Base-by-base conservation (phyloP, 176 grass and related monocot species). In the Avena insularis region DNA sequence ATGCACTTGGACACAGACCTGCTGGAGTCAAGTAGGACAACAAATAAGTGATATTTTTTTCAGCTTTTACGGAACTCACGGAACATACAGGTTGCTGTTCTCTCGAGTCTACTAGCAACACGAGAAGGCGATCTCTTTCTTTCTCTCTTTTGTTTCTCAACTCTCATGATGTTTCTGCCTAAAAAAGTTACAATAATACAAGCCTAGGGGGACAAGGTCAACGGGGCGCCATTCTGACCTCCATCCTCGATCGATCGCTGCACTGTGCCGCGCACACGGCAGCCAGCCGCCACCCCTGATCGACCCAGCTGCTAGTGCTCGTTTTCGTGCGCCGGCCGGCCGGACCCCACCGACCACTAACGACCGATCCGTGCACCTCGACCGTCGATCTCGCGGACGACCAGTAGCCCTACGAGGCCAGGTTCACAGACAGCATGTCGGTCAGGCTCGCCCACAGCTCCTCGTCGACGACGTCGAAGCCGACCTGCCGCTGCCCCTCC, bases 361-460 rank as follows among this genome's bases (percentile, higher is more conserved):
- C 86, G 38, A 21, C 75, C 81, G 75, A 33, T 65, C 25, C 20
- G 19, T 45, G 78, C 79, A 14, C 19, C 16, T 57, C 35, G 51
- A 36, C 49, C 62, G 35, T 56, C 31, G 12, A 38, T 51, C 81
- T 53, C 29, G 48, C 63, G 13, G 79, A 68, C 47, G 71, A 48
- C 29, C 67, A 10, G 16, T 62, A 53, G 8, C 58, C 59, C 86
- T 86, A 96, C 58, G 87, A 84, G 8, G 73, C 72, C 9, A 91
- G 85, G 86, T 96, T 90, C 59, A 84, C 84, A 50, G 90, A 83
- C 73, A 92, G 5, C 58, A 91, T 80, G 87, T 95, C 93, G 46
- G 82, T 81, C n/a, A 98, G 89, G 48, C 86, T 91, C 45, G 90
- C 88, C 90, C 91, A 95, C 16, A 95, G 58, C 72, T 93, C 91